Base-by-base conservation (phyloP, 164 flowering plant species). In the Aristolochia fimbriata region DNA sequence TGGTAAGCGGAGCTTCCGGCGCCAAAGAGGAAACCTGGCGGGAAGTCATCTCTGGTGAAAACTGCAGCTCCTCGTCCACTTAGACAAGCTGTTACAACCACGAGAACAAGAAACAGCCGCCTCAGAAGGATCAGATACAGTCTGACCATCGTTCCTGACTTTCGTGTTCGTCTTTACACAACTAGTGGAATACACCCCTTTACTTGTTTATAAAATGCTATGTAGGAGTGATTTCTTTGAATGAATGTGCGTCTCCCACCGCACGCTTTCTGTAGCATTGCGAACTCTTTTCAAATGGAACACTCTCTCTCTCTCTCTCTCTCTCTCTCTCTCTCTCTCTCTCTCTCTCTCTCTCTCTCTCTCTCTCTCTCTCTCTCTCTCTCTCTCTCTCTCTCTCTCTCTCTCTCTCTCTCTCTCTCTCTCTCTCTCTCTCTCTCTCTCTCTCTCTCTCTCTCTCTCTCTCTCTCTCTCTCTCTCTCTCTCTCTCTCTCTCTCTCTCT, bases 1-100 rank as follows among this genome's bases (percentile, higher is more conserved):
- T 64, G 67, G 31, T 57, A 49, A 22, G 67, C 67, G 57, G 67
- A 64, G 20, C 61, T 25, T 20, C 61, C 61, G 22, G 67, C 67
- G 19, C 67, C 67, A 50, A 64, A 64, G 46, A 64, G 55, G 51
- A 64, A 64, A 4, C 61, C 67, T 3, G 67, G 55, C 37, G 67
- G 67, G 61, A 64, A 64, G 22, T 64, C 67, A 33, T 33, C 31
- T 49, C 56, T 48, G 60, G 61, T 31, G 47, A 64, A 19, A 20
- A 43, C 50, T 41, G 53, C 62, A 46, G 53, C 52, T 47, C 52
- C 53, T 47, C 5, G 41, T 3, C 37, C 41, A 15, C 20, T 8
- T 8, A n/a, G 22, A 31, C 4, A 13, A 7, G 46, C 49, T n/a
- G 15, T 45, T 15, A 30, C 20, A 5, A 6, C 25, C 24, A 47